phyloP scores from a whole-genome alignment of 2,329 filamentous ascomycete genomes.

The Westerdykella ornata region DNA sequence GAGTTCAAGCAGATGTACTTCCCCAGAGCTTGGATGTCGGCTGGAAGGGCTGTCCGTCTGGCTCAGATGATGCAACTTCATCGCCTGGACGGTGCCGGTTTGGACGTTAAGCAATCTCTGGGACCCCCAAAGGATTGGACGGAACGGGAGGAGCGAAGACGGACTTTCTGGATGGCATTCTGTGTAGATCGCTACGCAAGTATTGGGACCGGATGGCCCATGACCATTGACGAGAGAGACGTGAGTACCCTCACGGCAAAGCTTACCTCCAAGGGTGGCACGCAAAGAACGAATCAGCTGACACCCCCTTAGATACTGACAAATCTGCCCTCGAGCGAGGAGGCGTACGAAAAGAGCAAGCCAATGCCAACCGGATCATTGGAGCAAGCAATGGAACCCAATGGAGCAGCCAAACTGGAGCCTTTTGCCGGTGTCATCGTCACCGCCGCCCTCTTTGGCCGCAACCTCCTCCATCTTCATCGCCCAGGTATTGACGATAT shows the following conservation, averaged over 20 bases:
- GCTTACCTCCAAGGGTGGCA: too few species aligned
- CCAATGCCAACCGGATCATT: slow-evolving; percentile 66
- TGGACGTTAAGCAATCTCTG: slow-evolving; percentile 90
- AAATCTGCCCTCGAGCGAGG: slow-evolving; percentile 74
- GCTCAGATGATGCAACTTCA: slow-evolving; percentile 91
- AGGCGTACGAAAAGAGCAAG: slow-evolving; percentile 74
- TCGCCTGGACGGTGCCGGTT: slow-evolving; percentile 69
- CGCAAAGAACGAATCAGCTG: background rate
- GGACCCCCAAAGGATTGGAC: slow-evolving; percentile 87
- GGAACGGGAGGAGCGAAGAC: slow-evolving; percentile 79
- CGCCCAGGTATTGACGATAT: slow-evolving; percentile 73
- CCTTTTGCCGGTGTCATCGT: slow-evolving; percentile 74
- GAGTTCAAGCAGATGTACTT: slow-evolving; percentile 99
- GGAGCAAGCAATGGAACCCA: slow-evolving; percentile 60
- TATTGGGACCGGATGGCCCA: slow-evolving; percentile 95
- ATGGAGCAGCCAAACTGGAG: slow-evolving; percentile 68
- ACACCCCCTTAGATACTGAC: slow-evolving; percentile 58
- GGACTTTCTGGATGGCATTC: slow-evolving; percentile 94
- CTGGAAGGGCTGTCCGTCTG: slow-evolving; percentile 72
- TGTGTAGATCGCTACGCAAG: slow-evolving; percentile 87
- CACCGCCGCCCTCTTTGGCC: slow-evolving; percentile 83
- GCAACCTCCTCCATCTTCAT: slow-evolving; percentile 85
- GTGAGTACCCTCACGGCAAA: slow-evolving; percentile 37
- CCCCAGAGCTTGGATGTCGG: slow-evolving; percentile 88
- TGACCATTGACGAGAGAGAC: slow-evolving; percentile 86